These are phyloP conservation scores for Kodamaea alishanica DNA, from an alignment of 1,139 yeast species.

Conservation along the genomic window DNA sequence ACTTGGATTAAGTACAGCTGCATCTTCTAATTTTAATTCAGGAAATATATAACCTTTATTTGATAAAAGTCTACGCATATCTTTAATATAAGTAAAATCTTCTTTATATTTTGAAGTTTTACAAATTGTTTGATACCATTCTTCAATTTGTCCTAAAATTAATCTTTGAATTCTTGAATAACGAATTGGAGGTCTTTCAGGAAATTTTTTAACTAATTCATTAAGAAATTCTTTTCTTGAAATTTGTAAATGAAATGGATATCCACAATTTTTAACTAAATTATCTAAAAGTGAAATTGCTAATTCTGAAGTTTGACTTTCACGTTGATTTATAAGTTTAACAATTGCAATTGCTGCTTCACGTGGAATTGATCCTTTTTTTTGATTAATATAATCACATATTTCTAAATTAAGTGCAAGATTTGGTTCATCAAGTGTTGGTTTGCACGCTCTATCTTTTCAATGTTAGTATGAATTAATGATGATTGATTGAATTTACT, in stretches of 20 bases:
- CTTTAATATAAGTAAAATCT: slow-evolving; percentile 87
- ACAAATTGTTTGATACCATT: slow-evolving; percentile 96
- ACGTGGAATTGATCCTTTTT: slow-evolving; percentile 86
- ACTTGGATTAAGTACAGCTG: slow-evolving; percentile 90
- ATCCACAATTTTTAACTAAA: slow-evolving; percentile 95
- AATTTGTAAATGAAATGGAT: slow-evolving; percentile 92
- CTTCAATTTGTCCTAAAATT: slow-evolving; percentile 87
- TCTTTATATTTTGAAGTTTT: slow-evolving; percentile 86
- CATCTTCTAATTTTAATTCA: slow-evolving; percentile 83
- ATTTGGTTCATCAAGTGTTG: slow-evolving; percentile 82
- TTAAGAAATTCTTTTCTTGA: slow-evolving; percentile 92
- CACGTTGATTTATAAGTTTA: slow-evolving; percentile 75
- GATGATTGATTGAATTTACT: slow-evolving; percentile 18
- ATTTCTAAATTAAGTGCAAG: slow-evolving; percentile 84
- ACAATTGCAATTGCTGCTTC: slow-evolving; percentile 94
- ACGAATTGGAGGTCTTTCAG: slow-evolving; percentile 89
- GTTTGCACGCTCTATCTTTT: slow-evolving; percentile 81
- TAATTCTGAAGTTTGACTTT: slow-evolving; percentile 69
- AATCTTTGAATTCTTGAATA: slow-evolving; percentile 80
- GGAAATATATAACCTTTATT: slow-evolving; percentile 92
- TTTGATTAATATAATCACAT: slow-evolving; percentile 88
- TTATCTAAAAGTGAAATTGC: slow-evolving; percentile 69
- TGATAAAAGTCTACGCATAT: slow-evolving; percentile 87
- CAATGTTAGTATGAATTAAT: slow-evolving; percentile 3
- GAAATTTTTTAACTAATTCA: slow-evolving; percentile 88